Evolutionary conservation across 2,329 filamentous ascomycete species (phyloP).

Genomic region (Neophaeococcomyces aloes): DNA sequence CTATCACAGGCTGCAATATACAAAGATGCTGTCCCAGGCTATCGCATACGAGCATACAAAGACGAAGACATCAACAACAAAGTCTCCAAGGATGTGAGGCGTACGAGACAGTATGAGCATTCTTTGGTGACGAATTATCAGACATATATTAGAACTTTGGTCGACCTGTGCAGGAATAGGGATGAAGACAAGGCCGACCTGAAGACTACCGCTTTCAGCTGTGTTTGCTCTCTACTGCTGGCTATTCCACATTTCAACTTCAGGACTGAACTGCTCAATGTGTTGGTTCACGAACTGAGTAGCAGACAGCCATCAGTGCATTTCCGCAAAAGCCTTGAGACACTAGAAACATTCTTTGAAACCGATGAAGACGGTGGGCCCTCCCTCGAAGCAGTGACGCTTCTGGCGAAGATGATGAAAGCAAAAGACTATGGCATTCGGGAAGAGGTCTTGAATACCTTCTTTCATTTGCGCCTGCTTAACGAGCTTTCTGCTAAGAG

Average conservation of each 20-base stretch:
- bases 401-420: constrained; percentile 93
- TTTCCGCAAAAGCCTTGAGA: constrained; percentile 64
- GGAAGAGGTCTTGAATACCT: constrained; percentile 78
- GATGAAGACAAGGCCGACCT: constrained; percentile 37
- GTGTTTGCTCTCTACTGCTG: constrained; percentile 68
- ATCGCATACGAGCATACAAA: constrained; percentile 72
- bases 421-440: constrained; percentile 70
- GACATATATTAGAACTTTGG: constrained; percentile 66
- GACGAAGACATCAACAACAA: constrained; percentile 68
- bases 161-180: constrained; percentile 51
- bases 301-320: constrained; percentile 60
- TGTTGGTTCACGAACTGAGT: constrained; percentile 75
- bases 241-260: constrained; percentile 97
- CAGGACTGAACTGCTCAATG: constrained; percentile 73
- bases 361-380: constrained; percentile 85
- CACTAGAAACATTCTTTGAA: constrained; percentile 69
- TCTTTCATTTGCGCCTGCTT: constrained; percentile 77
- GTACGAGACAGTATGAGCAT: constrained; percentile 75
- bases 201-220: constrained; percentile 68
- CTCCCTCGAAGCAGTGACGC: constrained; percentile 72
- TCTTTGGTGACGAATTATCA: constrained; percentile 77
- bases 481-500: constrained; percentile 79
- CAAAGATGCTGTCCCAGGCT: constrained; percentile 93
- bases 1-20: constrained; percentile 82
- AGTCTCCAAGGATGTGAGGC: constrained; percentile 82